Evolutionary conservation across 208 protist species (phyloP).

Genomic region (Angomonas desouzai): DNA sequence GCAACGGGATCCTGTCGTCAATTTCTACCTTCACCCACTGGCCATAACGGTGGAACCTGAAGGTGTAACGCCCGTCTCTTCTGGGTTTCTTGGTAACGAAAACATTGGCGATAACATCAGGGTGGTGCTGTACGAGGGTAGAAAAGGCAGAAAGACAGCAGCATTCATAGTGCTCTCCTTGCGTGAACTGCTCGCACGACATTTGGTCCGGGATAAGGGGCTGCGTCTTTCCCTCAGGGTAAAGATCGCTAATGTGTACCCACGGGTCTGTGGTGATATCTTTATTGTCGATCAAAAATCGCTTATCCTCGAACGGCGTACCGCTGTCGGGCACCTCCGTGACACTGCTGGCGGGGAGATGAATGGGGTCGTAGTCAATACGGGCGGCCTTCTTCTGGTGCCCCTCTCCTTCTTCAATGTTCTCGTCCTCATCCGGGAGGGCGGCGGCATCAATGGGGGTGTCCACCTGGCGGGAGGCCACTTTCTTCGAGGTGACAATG

Average conservation of each 20-base stretch:
- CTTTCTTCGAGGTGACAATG: constrained; percentile 26
- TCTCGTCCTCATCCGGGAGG: constrained; percentile 39
- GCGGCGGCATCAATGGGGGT: constrained; percentile 25
- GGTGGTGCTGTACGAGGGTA: constrained; percentile 37
- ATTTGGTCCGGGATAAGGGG: constrained; percentile 44
- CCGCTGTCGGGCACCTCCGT: constrained; percentile 24
- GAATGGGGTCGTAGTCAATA: constrained; percentile 52
- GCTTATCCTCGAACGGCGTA: constrained; percentile 31
- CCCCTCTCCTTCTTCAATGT: constrained; percentile 37
- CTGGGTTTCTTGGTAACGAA: constrained; percentile 56
- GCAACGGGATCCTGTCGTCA: constrained; percentile 54
- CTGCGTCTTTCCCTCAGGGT: constrained; percentile 57
- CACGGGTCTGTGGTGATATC: constrained; percentile 24
- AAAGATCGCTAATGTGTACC: constrained; percentile 53
- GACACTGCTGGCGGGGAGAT: constrained; percentile 18
- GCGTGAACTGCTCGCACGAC: constrained; percentile 56
- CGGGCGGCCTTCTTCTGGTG: constrained; percentile 17
- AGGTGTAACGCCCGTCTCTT: constrained; percentile 56
- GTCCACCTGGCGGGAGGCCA: constrained; percentile 25
- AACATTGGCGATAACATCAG: constrained; percentile 44
- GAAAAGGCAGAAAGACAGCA: constrained; percentile 43
- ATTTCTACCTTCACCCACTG: constrained; percentile 69
- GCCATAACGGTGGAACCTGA: constrained; percentile 64
- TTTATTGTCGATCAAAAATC: constrained; percentile 27
- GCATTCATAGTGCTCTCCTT: constrained; percentile 48